phyloP scores from a whole-genome alignment of 2,329 filamentous ascomycete genomes.

The Botrytis cinerea region DNA sequence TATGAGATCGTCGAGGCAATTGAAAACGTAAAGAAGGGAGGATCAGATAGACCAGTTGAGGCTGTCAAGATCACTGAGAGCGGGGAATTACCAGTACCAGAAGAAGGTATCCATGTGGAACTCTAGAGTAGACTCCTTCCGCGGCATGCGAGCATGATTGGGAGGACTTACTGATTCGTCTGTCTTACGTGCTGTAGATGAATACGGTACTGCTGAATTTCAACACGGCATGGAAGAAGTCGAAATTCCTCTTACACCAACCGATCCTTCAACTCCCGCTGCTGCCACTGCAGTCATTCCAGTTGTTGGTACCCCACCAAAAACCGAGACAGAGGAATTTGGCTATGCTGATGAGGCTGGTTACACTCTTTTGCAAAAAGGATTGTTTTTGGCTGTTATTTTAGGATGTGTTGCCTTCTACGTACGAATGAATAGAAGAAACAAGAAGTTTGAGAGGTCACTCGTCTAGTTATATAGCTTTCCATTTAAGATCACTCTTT shows the following conservation, averaged over 20 bases:
- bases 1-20: constrained; percentile 80
- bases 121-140: constrained; percentile 59
- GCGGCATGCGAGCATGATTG: constrained; percentile 29
- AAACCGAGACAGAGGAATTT: constrained; percentile 13
- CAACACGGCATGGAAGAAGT: constrained; percentile 37
- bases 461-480: constrained; percentile 35
- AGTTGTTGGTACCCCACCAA: constrained; percentile 24
- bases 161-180: constrained; percentile 40
- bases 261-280: constrained; percentile 24
- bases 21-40: constrained; percentile 66
- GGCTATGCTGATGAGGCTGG: constrained; percentile 37
- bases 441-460: constrained; percentile 36
- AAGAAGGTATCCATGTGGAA: constrained; percentile 92
- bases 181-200: constrained; percentile 34
- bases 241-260: constrained; percentile 30
- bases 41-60: constrained; percentile 68
- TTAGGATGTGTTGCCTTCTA: constrained; percentile 50
- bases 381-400: constrained; percentile 53
- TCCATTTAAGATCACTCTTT: constrained; percentile 1
- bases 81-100: constrained; percentile 78
- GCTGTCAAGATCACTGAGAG: constrained; percentile 78
- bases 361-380: constrained; percentile 52
- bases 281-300: constrained; percentile 30
- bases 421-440: constrained; percentile 46
- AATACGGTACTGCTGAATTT: constrained; percentile 41